phyloP scores from a whole-genome alignment of 225 moss, liverwort and hornwort species.

The Thuidium tamariscinum region DNA sequence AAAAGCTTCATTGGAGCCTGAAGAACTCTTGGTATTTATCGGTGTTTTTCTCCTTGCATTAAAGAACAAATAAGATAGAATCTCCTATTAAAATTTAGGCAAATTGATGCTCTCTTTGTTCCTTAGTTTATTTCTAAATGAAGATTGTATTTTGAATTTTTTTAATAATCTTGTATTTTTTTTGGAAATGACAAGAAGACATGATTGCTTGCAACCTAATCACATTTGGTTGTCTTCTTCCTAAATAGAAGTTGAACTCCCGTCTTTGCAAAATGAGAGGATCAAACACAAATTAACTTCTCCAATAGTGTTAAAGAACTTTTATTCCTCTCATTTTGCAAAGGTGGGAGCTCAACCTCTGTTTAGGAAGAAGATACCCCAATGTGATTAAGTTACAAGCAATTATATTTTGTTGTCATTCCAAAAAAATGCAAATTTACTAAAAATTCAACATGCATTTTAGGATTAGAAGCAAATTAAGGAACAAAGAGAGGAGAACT shows the following conservation, averaged over 20 bases:
- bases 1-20: too few species aligned
- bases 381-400: not conserved
- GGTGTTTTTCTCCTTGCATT: not conserved
- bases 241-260: not conserved
- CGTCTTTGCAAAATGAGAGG: not conserved
- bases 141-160: not conserved
- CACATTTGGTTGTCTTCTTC: not conserved
- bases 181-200: not conserved
- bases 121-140: not conserved
- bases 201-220: not conserved
- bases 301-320: not conserved
- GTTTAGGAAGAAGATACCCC: not conserved
- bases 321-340: too few species aligned
- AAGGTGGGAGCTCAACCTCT: not conserved
- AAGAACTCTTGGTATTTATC: accelerated
- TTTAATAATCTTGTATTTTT: not conserved
- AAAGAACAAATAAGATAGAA: not conserved
- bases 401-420: not conserved
- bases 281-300: not conserved
- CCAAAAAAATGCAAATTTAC: not conserved
- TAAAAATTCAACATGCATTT: not conserved
- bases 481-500: not conserved
- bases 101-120: accelerated
- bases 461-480: not conserved
- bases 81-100: not conserved